Base-by-base conservation (phyloP, 495 filamentous ascomycete genomes). In the Tuber indicum region DNA sequence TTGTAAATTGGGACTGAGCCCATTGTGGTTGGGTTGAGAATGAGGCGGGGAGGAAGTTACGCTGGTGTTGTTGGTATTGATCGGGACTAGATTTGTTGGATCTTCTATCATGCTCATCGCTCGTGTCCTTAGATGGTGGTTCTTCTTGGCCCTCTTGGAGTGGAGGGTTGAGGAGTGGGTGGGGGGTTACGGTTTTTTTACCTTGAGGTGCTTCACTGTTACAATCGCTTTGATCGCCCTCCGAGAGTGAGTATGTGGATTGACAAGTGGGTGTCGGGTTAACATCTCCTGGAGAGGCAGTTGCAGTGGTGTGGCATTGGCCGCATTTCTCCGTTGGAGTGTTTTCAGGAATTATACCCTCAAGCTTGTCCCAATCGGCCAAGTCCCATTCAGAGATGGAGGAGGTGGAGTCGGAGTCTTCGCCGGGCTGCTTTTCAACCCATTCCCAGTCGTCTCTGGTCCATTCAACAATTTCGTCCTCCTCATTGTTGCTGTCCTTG, bases 141-240 rank as follows among this genome's bases (percentile, higher is more conserved):
- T 66, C 58, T 66, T 66, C n/a, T 66, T 66, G n/a, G 58, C 58
- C 58, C 58, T 66, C 58, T 66, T 66, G 58, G 58, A 66, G n/a
- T 32, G 26, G 26, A 32, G 58, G 58, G 26, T n/a, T 66, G 58
- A 66, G 58, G 58, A 66, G 58, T 66, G 58, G 58, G 26, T 66
- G 26, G 58, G 58, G 58, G 58, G 8, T 66, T 66, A 1, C 58
- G 58, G 58, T 66, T 7, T 66, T 66, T 7, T 66, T 66, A 66
- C 58, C 58, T 66, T 66, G n/a, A 32, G 58, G 12, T 66, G 14
- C 10, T 66, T 66, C 58, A n/a, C 58, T 17, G 58, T 16, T 32
- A 32, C 10, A 3, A 62, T 62, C 52, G 52, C 12, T 62, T 32
- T 16, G n/a, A 66, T 10, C 26, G 58, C 26, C 3, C 58, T 66